Conservation (phyloP, 2,329 filamentous ascomycete genomes). For the Monosporascus ibericus region DNA sequence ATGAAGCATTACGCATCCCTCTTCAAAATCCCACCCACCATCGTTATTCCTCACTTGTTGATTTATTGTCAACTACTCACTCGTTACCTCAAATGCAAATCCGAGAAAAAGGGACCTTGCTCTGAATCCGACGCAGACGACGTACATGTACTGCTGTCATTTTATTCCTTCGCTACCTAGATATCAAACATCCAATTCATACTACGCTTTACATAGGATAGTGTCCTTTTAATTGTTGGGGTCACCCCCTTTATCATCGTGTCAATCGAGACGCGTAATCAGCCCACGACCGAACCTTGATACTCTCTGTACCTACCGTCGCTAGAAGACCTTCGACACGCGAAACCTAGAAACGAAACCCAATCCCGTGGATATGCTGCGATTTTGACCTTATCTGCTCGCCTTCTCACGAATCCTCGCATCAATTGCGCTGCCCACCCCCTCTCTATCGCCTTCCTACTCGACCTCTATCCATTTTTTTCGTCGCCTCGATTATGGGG, state of each 20-base stretch:
- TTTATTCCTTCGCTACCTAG: background rate
- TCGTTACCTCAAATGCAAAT: background rate
- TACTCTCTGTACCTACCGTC: background rate
- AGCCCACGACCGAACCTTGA: background rate
- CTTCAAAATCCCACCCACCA: background rate
- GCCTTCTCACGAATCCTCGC: background rate
- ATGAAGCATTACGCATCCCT: no score
- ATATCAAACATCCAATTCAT: background rate
- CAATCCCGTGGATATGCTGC: background rate
- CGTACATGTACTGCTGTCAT: background rate
- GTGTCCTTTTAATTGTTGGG: background rate
- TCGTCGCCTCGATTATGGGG: background rate
- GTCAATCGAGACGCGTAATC: background rate
- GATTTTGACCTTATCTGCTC: background rate
- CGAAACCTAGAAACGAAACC: no score
- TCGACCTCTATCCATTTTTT: background rate
- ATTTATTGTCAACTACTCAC: background rate
- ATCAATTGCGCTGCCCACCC: no score
- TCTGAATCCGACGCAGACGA: background rate
- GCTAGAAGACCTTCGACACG: background rate
- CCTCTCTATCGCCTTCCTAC: background rate
- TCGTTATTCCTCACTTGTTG: background rate
- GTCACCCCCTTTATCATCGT: background rate
- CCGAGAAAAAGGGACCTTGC: background rate
- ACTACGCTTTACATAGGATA: background rate